Evolutionary conservation across 2,329 filamentous ascomycete species (phyloP).

Genomic region (Colletotrichum incanum): DNA sequence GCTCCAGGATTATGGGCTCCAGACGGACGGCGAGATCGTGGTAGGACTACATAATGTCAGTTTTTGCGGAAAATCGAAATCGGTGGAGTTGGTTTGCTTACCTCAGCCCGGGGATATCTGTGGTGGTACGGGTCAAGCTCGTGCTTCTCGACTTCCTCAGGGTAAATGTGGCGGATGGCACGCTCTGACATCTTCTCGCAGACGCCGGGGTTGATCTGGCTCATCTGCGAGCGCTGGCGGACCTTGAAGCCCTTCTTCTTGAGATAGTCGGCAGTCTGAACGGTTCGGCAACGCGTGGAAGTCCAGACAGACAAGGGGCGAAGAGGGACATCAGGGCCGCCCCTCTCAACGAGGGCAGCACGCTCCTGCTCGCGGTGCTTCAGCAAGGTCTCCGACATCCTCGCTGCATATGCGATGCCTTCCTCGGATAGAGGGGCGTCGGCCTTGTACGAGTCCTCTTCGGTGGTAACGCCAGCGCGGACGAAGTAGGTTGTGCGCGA

Average conservation of each 20-base stretch:
- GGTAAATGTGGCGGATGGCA: slow-evolving; percentile 85
- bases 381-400: slow-evolving; percentile 88
- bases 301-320: slow-evolving; percentile 95
- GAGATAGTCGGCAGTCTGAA: slow-evolving; percentile 91
- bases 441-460: slow-evolving; percentile 92
- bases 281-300: slow-evolving; percentile 89
- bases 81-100: slow-evolving; percentile 55
- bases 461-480: slow-evolving; percentile 86
- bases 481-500: slow-evolving; percentile 94
- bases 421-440: slow-evolving; percentile 88
- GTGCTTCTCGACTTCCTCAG: slow-evolving; percentile 93
- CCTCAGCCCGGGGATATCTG: slow-evolving; percentile 94
- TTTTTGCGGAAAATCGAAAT: background rate
- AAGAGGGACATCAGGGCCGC: slow-evolving; percentile 77
- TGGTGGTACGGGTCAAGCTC: slow-evolving; percentile 97
- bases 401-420: slow-evolving; percentile 84
- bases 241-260: slow-evolving; percentile 86
- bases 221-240: slow-evolving; percentile 94
- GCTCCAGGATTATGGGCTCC: slow-evolving; percentile 96
- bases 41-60: slow-evolving; percentile 79
- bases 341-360: slow-evolving; percentile 76
- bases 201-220: slow-evolving; percentile 95
- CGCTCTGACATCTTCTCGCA: slow-evolving; percentile 94
- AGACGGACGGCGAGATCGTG: slow-evolving; percentile 98
- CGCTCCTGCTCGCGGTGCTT: slow-evolving; percentile 88